Percentiles rank a stretch among this genome's conserved stretches.
Conservation (phyloP, 805 yeast genomes). For the Wickerhamiella galacta region DNA sequence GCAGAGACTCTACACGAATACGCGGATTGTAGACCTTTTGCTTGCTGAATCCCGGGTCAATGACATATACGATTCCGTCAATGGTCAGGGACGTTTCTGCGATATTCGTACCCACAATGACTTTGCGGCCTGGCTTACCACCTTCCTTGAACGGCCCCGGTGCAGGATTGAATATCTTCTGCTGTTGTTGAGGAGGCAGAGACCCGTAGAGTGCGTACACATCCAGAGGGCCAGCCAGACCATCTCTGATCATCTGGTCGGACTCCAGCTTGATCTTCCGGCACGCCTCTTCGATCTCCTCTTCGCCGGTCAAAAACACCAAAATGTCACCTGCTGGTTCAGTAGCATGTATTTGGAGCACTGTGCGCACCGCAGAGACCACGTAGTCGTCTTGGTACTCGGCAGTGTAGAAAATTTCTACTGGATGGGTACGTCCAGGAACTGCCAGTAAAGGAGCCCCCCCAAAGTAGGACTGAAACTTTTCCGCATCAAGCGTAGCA, state of each 20-base stretch:
- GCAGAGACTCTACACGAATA: conserved; percentile 81
- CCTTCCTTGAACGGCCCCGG: conserved; percentile 52
- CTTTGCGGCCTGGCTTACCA: conserved; percentile 90
- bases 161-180: conserved; percentile 82
- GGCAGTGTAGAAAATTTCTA: conserved; percentile 91
- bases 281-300: conserved; percentile 94
- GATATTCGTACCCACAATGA: conserved; percentile 81
- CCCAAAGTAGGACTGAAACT: conserved; percentile 77
- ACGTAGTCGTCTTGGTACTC: conserved; percentile 90
- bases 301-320: conserved; percentile 86
- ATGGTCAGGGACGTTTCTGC: conserved; percentile 97
- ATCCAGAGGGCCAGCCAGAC: conserved; percentile 71
- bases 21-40: conserved; percentile 95
- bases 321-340: conserved; percentile 87
- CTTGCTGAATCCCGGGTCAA: conserved; percentile 93
- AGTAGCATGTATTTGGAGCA: conserved; percentile 26
- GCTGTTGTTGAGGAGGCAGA: conserved; percentile 89
- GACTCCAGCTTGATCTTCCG: conserved; percentile 74
- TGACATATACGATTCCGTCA: conserved; percentile 93
- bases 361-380: conserved; percentile 91
- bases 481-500: conserved; percentile 93
- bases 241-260: conserved; percentile 77
- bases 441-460: conserved; percentile 90
- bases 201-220: conserved; percentile 95
- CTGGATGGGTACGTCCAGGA: conserved; percentile 97